Evolutionary conservation across 1,284 basidiomycete genomes (phyloP).

Genomic region (Porogramme epimiltina): DNA sequence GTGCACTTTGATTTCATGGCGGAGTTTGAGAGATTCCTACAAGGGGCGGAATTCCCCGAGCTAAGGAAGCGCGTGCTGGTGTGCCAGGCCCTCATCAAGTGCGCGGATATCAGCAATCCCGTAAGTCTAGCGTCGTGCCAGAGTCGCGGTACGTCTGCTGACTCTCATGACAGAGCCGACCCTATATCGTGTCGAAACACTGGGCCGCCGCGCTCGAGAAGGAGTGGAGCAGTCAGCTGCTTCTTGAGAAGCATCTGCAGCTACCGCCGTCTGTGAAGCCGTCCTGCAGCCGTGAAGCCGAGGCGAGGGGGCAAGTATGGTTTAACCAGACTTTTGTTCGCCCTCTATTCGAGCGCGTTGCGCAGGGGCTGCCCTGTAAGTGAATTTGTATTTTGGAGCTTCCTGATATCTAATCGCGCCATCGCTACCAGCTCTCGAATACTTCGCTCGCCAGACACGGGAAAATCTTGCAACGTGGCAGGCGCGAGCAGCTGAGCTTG

Average conservation of each 20-base stretch:
- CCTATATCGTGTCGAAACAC: conserved; percentile 84
- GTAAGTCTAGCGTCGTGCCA: conserved; percentile 48
- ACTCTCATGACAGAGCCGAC: conserved; percentile 70
- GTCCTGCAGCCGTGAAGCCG: conserved; percentile 65
- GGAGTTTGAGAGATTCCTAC: conserved; percentile 53
- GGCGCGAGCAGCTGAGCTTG: conserved; percentile 46
- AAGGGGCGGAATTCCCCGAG: conserved; percentile 40
- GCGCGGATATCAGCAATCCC: conserved; percentile 96
- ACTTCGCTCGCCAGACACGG: conserved; percentile 63
- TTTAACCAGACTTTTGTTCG: conserved; percentile 84
- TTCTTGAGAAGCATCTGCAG: conserved; percentile 76
- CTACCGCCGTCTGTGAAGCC: conserved; percentile 75
- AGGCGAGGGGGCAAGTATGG: conserved; percentile 87
- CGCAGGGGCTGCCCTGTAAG: conserved; percentile 73
- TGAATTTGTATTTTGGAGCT: conserved; percentile 4
- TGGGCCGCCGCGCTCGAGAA: conserved; percentile 88
- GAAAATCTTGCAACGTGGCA: conserved; percentile 72
- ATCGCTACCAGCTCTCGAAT: conserved; percentile 53
- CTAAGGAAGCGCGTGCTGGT: conserved; percentile 65
- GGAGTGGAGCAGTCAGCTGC: conserved; percentile 89
- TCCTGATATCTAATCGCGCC: not conserved
- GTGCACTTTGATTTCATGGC: conserved; percentile 86
- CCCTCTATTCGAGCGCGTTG: conserved; percentile 80
- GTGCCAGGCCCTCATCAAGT: conserved; percentile 93
- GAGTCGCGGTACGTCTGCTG: conserved; percentile 4